Base-by-base conservation (phyloP, 768 basidiomycete genomes). In the Mrakia frigida region DNA sequence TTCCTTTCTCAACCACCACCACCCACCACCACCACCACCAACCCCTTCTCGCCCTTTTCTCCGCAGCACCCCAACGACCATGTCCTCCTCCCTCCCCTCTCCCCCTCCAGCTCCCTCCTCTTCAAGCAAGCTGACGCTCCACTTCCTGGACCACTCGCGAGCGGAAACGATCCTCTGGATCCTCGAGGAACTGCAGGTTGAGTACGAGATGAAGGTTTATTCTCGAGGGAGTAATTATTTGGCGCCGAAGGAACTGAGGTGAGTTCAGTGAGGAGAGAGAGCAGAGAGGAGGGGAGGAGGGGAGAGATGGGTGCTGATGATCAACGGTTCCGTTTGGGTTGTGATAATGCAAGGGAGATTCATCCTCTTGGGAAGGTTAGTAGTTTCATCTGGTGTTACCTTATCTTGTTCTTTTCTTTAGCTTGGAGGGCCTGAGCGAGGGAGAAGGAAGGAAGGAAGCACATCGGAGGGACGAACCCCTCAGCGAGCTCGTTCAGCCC, bases 91-190 rank as follows among this genome's bases (percentile, higher is more conserved):
- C 73, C 25, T 3, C 61, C 31, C 33, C 23, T 14, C 16, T 56
- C 53, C n/a, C 28, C 39, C 31, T 56, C 14, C n/a, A n/a, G n/a
- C n/a, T n/a, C n/a, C n/a, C n/a, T n/a, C n/a, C n/a, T n/a, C n/a
- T n/a, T n/a, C n/a, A n/a, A 7, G 4, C n/a, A 70, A 69, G 14
- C 41, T 77, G n/a, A 33, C 52, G 46, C 35, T 78, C 25, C 73
- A 78, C 73, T 78, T 78, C 31, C 77, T 78, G n/a, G 33, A 68
- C 56, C 46, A 78, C 35, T 74, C 73, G 6, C 52, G 77, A 28
- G 77, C 77, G 1, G 77, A 78, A 41, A 68, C 73, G 31, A 74
- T 78, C 56, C 39, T 74, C 1, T 78, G 77, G 77, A 53, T 78
- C 31, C 67, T 78, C 39, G 73, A 78, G 50, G 77, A 78, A 43